Percentiles rank a stretch among this genome's conserved stretches.
Conservation (phyloP, 352 stramenopile species). For the Phytophthora meadii region DNA sequence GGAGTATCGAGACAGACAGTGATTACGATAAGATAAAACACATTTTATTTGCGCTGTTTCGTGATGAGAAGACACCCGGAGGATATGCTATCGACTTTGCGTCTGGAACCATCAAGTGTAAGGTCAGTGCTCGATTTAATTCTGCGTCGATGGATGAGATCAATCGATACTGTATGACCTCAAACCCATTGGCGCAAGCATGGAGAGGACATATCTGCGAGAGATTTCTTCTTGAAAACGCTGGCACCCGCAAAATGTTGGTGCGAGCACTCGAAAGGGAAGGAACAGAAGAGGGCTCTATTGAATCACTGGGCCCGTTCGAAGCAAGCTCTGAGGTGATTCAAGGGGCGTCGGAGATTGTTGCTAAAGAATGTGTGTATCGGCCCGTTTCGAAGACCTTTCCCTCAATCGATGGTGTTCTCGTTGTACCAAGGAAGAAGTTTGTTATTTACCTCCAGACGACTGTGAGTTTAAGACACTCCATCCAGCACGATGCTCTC, state of each 20-base stretch:
- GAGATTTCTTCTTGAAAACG: slow-evolving; percentile 13
- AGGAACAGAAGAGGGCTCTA: too few species aligned
- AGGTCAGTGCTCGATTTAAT: slow-evolving; percentile 5
- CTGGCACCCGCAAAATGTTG: slow-evolving; percentile 11
- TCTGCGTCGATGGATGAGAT: slow-evolving; percentile 5
- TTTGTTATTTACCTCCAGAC: slow-evolving; percentile 34
- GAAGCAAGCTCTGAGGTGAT: slow-evolving; percentile 27
- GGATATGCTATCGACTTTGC: slow-evolving; percentile 7
- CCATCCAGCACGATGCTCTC: slow-evolving; percentile 36
- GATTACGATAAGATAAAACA: slow-evolving; percentile 7
- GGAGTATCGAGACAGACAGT: background rate
- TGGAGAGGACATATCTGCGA: slow-evolving; percentile 15
- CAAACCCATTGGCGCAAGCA: background rate
- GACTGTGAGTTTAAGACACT: slow-evolving; percentile 27
- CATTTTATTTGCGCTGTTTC: slow-evolving; percentile 11
- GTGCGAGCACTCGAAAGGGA: slow-evolving; percentile 4
- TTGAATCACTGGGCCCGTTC: background rate
- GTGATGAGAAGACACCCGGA: background rate
- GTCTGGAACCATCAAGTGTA: slow-evolving; percentile 21
- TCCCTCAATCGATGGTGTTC: slow-evolving; percentile 41
- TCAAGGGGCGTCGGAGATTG: slow-evolving; percentile 34
- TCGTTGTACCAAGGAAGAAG: slow-evolving; percentile 17
- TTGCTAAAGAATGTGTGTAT: slow-evolving; percentile 33
- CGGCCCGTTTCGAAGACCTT: slow-evolving; percentile 34
- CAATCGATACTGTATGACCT: background rate